Evolutionary conservation across 805 yeast genomes (phyloP).

Genomic region (Starmerella powellii): DNA sequence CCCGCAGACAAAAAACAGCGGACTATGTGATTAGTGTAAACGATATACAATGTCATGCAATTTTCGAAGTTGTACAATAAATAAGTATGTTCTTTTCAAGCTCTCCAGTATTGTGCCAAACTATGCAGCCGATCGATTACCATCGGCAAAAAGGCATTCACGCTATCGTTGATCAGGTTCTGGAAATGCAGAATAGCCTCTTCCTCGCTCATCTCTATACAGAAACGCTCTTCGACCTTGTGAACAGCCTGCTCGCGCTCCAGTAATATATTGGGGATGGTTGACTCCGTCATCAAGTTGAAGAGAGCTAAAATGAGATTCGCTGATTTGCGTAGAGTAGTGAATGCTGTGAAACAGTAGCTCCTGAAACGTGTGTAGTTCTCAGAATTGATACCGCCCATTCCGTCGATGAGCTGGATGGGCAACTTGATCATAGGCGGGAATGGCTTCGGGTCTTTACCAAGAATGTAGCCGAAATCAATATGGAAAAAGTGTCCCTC

Average conservation of each 20-base stretch:
- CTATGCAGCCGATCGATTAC: conserved; percentile 92
- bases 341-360: conserved; percentile 88
- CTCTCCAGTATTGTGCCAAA: conserved; percentile 95
- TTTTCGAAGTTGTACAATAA: neutral
- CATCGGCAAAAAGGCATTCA: conserved; percentile 83
- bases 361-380: conserved; percentile 79
- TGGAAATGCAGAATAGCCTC: conserved; percentile 94
- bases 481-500: conserved; percentile 94
- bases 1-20: neutral
- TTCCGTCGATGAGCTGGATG: conserved; percentile 91
- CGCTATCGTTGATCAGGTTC: conserved; percentile 84
- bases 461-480: conserved; percentile 92
- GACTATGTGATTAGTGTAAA: neutral
- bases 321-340: conserved; percentile 78
- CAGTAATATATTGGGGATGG: conserved; percentile 74
- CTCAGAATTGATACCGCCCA: conserved; percentile 84
- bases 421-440: conserved; percentile 98
- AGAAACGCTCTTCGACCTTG: conserved; percentile 88
- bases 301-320: conserved; percentile 81
- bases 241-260: conserved; percentile 80
- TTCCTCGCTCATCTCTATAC: conserved; percentile 85
- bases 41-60: too few relatives aligned
- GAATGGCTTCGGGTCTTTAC: conserved; percentile 96
- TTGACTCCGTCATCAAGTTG: conserved; percentile 86
- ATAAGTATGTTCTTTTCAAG: conserved; percentile 32